Base-by-base conservation (phyloP, 495 filamentous ascomycete genomes). In the Penicillium verhagenii region DNA sequence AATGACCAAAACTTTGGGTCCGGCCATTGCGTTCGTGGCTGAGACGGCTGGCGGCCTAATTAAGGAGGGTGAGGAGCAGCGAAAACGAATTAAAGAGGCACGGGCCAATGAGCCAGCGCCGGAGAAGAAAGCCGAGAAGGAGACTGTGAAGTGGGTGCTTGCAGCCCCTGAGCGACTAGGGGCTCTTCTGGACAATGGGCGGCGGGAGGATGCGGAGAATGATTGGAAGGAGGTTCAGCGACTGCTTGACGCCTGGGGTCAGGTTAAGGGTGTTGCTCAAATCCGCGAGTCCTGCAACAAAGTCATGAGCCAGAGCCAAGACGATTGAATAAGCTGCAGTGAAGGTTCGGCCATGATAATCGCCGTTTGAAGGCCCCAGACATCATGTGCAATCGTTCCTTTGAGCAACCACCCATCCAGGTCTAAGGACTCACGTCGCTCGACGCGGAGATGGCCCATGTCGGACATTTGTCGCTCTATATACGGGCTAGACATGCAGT, bases 1-100 rank as follows among this genome's bases (percentile, higher is more conserved):
- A 0, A 77, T 77, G 74, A 76, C 74, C 21, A 76, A 76, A 59
- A 93, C 87, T 6, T 72, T 97, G 24, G 84, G 87, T 43, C 83
- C 86, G 24, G 87, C 90, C 7, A 88, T 97, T 63, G 81, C 79
- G 0, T 87, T 89, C 65, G 90, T 97, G 51, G 93, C 90, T 44
- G 83, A 87, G 70, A 86, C 86, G 50, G 90, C 91, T 14, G 82
- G 78, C 14, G 74, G 76, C 23, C 75, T 96, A 57, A 85, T 88
- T 21, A 79, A 82, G 56, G 75, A 78, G 56, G 68, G 75, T 7
- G 69, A 72, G 64, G 70, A 73, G 48, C 69, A 68, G 31, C 60
- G 60, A 37, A 66, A 54, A 25, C 61, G 60, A 47, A 70, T 72
- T 59, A 72, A 69, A 28, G 66, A 69, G 62, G 73, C 66, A 16